Evolutionary conservation across 2,329 filamentous ascomycete species (phyloP).

Genomic region (Raffaelea albimanens): DNA sequence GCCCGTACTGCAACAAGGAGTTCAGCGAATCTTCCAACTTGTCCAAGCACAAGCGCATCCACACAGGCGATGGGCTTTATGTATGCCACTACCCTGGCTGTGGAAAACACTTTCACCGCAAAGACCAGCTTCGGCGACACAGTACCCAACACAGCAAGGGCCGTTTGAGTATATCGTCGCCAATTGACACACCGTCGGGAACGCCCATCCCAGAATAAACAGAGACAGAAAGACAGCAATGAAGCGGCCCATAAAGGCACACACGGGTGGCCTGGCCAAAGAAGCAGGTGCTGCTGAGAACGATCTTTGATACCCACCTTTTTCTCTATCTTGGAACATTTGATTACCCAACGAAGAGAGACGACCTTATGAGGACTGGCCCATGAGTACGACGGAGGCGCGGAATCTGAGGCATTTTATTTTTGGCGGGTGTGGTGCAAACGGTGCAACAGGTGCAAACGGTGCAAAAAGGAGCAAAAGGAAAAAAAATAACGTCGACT

Average conservation of each 20-base stretch:
- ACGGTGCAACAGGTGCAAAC: neutral
- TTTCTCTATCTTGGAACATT: too few relatives aligned
- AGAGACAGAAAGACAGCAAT: neutral
- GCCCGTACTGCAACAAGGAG: constrained; percentile 46
- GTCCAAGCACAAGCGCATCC: constrained; percentile 55
- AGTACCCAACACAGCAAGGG: constrained; percentile 24
- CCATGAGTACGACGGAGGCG: too few relatives aligned
- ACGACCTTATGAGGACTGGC: too few relatives aligned
- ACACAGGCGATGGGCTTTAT: constrained; percentile 42
- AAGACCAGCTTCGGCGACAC: constrained; percentile 53
- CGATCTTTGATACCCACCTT: too few relatives aligned
- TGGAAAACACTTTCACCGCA: constrained; percentile 46
- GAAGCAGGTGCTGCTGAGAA: too few relatives aligned
- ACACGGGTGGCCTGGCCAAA: too few relatives aligned
- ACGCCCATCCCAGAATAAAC: neutral
- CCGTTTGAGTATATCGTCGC: neutral
- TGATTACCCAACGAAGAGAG: too few relatives aligned
- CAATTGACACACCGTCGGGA: neutral
- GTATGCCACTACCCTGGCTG: constrained; percentile 39
- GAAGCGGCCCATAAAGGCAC: too few relatives aligned
- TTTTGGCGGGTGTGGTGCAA: too few relatives aligned
- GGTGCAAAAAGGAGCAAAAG: neutral
- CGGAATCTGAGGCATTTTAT: too few relatives aligned
- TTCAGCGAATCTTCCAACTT: constrained; percentile 60
- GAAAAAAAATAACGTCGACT: neutral